These are phyloP conservation scores for Cornus florida DNA, from an alignment of 148 eudicot species.

Conservation along the genomic window DNA sequence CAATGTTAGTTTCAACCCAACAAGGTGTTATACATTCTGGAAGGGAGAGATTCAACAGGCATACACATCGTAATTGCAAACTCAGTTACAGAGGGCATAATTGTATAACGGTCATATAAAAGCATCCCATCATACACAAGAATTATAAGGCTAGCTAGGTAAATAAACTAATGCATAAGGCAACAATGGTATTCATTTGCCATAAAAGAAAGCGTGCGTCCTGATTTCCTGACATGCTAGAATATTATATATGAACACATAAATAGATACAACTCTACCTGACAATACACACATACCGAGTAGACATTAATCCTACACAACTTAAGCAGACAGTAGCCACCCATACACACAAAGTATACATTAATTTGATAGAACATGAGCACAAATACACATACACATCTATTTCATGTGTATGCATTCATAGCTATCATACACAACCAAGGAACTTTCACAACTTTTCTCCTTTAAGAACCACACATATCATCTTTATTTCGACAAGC, in stretches of 20 bases:
- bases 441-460: too few species aligned
- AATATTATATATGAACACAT: neutral
- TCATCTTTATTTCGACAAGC: too few species aligned
- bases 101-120: neutral
- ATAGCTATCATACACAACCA: too few species aligned
- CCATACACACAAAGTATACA: too few species aligned
- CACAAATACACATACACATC: too few species aligned
- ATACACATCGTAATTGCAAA: conserved; percentile 1
- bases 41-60: neutral
- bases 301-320: too few species aligned
- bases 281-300: too few species aligned
- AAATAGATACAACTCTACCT: neutral
- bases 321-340: too few species aligned
- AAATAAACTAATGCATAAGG: neutral
- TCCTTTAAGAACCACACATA: neutral
- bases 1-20: neutral
- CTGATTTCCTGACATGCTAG: neutral
- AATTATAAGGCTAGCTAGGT: conserved; percentile 1
- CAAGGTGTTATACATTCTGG: neutral
- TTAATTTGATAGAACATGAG: too few species aligned
- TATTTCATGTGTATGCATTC: too few species aligned
- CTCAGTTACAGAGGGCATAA: conserved; percentile 5
- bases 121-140: neutral
- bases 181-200: neutral
- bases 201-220: neutral